Percentiles rank a stretch among this genome's conserved stretches.
Conservation (phyloP, 2,329 filamentous ascomycete genomes). For the Apiospora pterosperma region DNA sequence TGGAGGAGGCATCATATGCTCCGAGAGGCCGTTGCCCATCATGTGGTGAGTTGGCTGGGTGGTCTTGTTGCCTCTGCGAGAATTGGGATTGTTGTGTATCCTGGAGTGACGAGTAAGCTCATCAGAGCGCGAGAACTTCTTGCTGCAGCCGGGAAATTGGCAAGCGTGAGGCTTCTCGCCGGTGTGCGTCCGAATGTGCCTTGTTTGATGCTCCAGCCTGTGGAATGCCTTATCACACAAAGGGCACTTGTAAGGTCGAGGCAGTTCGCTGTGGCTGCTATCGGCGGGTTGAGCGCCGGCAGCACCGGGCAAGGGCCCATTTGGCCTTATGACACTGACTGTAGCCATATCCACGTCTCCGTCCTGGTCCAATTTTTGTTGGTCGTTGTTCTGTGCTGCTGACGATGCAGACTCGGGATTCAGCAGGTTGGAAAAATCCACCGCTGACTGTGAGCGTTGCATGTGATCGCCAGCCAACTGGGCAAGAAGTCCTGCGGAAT, state of each 20-base stretch:
- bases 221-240: slow-evolving; percentile 99
- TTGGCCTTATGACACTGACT: slow-evolving; percentile 56
- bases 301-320: slow-evolving; percentile 59
- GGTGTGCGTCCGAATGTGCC: slow-evolving; percentile 93
- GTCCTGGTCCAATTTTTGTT: slow-evolving; percentile 24
- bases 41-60: slow-evolving; percentile 41
- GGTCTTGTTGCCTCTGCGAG: slow-evolving; percentile 85
- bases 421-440: slow-evolving; percentile 73
- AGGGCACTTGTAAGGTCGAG: slow-evolving; percentile 96
- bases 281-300: slow-evolving; percentile 27
- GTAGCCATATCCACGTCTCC: slow-evolving; percentile 49
- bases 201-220: slow-evolving; percentile 87
- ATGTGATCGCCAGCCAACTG: slow-evolving; percentile 56
- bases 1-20: slow-evolving; percentile 73
- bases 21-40: slow-evolving; percentile 44
- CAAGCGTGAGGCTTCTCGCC: slow-evolving; percentile 98
- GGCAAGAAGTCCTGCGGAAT: slow-evolving; percentile 19
- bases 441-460: slow-evolving; percentile 70
- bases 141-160: slow-evolving; percentile 92
- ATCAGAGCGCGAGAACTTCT: slow-evolving; percentile 94
- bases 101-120: slow-evolving; percentile 95
- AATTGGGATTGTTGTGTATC: slow-evolving; percentile 99
- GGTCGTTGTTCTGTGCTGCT: slow-evolving; percentile 22
- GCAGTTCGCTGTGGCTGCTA: slow-evolving; percentile 68
- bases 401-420: slow-evolving; percentile 53